Conservation (phyloP, 371 early-diverging fungal species). For the Mucor saturninus region DNA sequence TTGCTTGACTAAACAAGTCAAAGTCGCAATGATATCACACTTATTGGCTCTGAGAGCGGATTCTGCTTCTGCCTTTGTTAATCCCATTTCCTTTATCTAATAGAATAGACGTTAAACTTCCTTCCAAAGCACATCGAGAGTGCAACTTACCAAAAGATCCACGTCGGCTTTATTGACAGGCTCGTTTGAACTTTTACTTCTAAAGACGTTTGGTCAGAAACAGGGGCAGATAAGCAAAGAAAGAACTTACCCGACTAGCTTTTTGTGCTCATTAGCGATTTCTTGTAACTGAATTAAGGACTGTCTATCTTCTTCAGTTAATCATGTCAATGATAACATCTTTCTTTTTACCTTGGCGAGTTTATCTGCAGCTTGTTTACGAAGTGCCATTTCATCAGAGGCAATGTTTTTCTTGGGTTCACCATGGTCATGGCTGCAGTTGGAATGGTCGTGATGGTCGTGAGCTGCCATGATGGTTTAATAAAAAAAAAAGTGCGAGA, state of each 20-base stretch:
- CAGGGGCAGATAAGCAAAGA: too few relatives aligned
- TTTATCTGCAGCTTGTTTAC: slow-evolving; percentile 30
- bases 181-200: slow-evolving; percentile 12
- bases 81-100: slow-evolving; percentile 45
- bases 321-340: background rate
- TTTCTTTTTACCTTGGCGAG: slow-evolving; percentile 25
- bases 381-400: slow-evolving; percentile 13
- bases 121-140: background rate
- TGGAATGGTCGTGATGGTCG: slow-evolving; percentile 35
- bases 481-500: too few relatives aligned
- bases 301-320: slow-evolving; percentile 3
- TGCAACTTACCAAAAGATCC: slow-evolving; percentile 28
- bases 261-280: slow-evolving; percentile 25
- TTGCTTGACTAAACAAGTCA: slow-evolving; percentile 41
- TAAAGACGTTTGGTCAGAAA: background rate
- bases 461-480: slow-evolving; percentile 1
- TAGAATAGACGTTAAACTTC: too few relatives aligned
- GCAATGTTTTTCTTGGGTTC: slow-evolving; percentile 14
- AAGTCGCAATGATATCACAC: slow-evolving; percentile 45
- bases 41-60: slow-evolving; percentile 41
- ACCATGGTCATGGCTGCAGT: slow-evolving; percentile 33
- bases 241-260: slow-evolving; percentile 18
- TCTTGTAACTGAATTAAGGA: slow-evolving; percentile 19
- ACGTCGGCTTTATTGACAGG: slow-evolving; percentile 27
- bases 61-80: slow-evolving; percentile 49